Evolutionary conservation across 208 protist species (phyloP).

Genomic region (Entamoeba invadens): DNA sequence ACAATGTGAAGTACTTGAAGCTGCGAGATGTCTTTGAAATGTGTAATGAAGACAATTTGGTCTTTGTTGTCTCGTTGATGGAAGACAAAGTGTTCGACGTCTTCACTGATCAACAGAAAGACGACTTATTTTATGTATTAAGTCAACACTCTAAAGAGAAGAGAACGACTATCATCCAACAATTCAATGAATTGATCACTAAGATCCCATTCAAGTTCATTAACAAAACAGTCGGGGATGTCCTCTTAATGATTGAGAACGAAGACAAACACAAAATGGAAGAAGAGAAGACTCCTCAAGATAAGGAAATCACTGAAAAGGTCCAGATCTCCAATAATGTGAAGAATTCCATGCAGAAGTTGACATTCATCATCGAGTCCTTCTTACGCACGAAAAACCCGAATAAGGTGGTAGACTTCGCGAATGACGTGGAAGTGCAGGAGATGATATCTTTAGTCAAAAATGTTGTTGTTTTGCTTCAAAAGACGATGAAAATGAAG

Average conservation of each 20-base stretch:
- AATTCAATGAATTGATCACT: neutral
- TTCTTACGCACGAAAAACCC: no score
- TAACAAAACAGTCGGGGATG: neutral
- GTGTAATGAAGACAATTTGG: neutral
- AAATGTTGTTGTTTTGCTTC: neutral
- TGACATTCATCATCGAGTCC: no score
- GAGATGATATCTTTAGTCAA: no score
- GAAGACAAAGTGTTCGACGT: neutral
- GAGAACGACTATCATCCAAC: neutral
- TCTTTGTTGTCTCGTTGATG: neutral
- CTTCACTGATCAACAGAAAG: neutral
- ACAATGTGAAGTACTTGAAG: neutral
- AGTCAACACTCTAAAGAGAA: neutral
- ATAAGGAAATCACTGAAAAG: neutral
- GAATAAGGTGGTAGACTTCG: no score
- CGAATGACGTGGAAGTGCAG: no score
- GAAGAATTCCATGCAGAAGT: no score
- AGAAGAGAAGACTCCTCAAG: neutral
- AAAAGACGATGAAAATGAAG: neutral
- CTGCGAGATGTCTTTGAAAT: neutral
- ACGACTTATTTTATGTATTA: neutral
- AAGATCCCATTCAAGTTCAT: neutral
- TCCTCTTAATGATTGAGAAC: neutral
- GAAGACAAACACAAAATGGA: neutral
- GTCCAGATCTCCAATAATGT: neutral